phyloP scores from a whole-genome alignment of 306 rosid species.

The Quercus suber region DNA sequence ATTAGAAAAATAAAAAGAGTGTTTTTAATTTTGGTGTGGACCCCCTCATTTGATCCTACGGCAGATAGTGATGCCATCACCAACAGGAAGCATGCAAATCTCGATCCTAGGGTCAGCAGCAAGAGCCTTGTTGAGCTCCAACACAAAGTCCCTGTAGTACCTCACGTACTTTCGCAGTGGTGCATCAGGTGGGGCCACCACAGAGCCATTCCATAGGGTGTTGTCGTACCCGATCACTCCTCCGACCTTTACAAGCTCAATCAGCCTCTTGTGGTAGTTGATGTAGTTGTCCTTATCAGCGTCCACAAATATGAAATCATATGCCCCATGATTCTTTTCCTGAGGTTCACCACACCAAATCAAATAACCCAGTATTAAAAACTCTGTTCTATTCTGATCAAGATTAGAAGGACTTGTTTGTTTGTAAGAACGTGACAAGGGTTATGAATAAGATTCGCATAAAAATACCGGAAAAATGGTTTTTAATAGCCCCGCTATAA shows the following conservation, averaged over 20 bases:
- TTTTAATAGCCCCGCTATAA: no score
- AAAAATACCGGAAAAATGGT: no score
- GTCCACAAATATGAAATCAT: conserved; percentile 82
- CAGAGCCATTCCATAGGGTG: conserved; percentile 92
- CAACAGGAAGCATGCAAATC: conserved; percentile 84
- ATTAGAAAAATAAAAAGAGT: not conserved
- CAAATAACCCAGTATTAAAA: no score
- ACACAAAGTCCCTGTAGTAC: conserved; percentile 80
- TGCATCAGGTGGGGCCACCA: conserved; percentile 86
- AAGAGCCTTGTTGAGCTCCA: conserved; percentile 83
- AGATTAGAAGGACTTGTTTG: no score
- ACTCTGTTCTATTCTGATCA: no score
- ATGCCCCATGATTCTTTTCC: conserved; percentile 71
- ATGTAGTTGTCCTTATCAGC: conserved; percentile 91
- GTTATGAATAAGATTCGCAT: no score
- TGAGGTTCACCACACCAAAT: conserved; percentile 9
- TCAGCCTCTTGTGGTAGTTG: conserved; percentile 87
- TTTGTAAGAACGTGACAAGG: no score
- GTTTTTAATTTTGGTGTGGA: no score
- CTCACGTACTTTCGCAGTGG: conserved; percentile 81
- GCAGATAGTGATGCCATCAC: conserved; percentile 89
- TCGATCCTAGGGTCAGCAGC: conserved; percentile 88
- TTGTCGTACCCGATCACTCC: conserved; percentile 91
- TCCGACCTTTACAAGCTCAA: conserved; percentile 75
- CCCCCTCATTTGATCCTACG: conserved; percentile 55